Evolutionary conservation across 106 monocot genomes (phyloP).

Genomic region (Acanthochlamys bracteata): DNA sequence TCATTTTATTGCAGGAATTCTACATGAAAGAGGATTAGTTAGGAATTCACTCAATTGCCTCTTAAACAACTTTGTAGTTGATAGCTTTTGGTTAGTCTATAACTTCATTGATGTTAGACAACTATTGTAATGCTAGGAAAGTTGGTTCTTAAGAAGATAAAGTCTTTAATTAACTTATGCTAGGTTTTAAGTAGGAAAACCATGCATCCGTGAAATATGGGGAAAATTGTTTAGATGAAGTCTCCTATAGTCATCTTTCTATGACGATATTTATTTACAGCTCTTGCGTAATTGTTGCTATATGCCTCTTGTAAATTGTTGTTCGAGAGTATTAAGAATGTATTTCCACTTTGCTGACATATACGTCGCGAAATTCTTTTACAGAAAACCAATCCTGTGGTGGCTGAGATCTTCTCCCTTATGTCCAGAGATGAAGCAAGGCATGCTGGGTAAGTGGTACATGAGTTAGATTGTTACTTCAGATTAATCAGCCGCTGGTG

Average conservation of each 20-base stretch:
- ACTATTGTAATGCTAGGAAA: too few species aligned
- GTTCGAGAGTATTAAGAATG: neutral
- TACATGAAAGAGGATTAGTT: neutral
- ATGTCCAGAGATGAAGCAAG: slow-evolving; percentile 99
- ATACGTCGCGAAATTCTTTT: neutral
- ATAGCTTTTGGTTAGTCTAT: neutral
- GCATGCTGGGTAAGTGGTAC: slow-evolving; percentile 82
- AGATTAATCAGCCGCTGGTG: too few species aligned
- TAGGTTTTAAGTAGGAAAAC: too few species aligned
- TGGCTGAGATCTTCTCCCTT: slow-evolving; percentile 98
- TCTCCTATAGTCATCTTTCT: too few species aligned
- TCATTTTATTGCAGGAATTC: neutral
- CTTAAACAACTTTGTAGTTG: neutral
- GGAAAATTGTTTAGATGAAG: too few species aligned
- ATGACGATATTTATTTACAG: too few species aligned
- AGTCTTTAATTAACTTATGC: too few species aligned
- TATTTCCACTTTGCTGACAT: neutral
- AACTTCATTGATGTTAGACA: neutral
- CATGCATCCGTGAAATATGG: too few species aligned
- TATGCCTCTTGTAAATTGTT: neutral
- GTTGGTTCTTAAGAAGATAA: too few species aligned
- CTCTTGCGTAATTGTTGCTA: too few species aligned
- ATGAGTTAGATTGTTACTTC: neutral
- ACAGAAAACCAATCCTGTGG: slow-evolving; percentile 99
- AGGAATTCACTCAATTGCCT: neutral